Conservation (phyloP, 179 eudicot species). For the Monotropa hypopitys region DNA sequence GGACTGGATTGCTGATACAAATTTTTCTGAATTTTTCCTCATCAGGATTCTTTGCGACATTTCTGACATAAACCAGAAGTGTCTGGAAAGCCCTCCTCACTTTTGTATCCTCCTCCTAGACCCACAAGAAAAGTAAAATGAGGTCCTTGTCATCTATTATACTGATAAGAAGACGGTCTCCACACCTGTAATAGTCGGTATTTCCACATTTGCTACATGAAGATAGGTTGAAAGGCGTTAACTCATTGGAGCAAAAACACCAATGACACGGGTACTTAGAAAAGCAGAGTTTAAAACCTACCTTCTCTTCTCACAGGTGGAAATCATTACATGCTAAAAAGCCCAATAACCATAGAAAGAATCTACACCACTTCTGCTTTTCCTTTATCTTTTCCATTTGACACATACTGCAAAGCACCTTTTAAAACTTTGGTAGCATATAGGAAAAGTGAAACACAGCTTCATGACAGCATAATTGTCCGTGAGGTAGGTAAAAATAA, state of each 20-base stretch:
- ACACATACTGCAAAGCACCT: background rate
- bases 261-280: background rate
- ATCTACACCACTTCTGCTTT: background rate
- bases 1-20: constrained; percentile 49
- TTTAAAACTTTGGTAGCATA: background rate
- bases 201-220: background rate
- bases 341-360: background rate
- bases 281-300: background rate
- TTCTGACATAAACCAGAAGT: constrained; percentile 47
- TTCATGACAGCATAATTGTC: background rate
- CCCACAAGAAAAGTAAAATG: constrained; percentile 7
- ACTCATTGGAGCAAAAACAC: background rate
- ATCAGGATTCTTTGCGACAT: constrained; percentile 48
- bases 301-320: background rate
- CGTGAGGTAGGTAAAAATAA: no score
- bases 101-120: constrained; percentile 38
- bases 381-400: background rate
- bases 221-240: background rate
- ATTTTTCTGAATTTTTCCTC: constrained; percentile 59
- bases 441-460: background rate
- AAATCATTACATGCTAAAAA: background rate
- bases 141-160: background rate
- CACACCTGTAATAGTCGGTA: background rate
- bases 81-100: constrained; percentile 63
- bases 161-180: background rate